Evolutionary conservation across 2,329 filamentous ascomycete genomes (phyloP).

Genomic region (Coniochaeta prunicola): DNA sequence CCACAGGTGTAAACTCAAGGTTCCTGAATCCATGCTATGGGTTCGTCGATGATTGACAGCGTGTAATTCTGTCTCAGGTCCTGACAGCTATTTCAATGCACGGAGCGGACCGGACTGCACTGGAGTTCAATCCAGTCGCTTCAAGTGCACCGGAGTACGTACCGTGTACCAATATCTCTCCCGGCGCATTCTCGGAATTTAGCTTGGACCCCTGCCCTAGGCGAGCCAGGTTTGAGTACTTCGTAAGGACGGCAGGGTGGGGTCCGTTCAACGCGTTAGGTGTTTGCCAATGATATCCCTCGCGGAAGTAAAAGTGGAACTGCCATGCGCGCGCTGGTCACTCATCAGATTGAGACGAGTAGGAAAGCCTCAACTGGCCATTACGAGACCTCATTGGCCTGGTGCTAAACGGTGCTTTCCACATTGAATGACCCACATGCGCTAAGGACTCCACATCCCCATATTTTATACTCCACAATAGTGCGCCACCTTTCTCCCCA

Average conservation of each 20-base stretch:
- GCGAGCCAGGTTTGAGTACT: neutral
- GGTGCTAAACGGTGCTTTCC: neutral
- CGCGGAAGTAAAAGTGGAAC: neutral
- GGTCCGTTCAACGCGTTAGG: neutral
- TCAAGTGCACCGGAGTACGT: neutral
- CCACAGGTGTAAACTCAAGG: too few relatives aligned
- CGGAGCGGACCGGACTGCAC: neutral
- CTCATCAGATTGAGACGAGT: neutral
- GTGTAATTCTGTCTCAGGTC: too few relatives aligned
- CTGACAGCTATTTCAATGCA: too few relatives aligned
- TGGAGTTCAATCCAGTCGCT: neutral
- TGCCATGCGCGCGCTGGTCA: neutral
- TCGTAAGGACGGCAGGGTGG: neutral
- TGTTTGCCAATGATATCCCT: neutral
- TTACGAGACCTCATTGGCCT: neutral
- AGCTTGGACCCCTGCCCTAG: conserved; percentile 4
- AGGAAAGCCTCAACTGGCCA: neutral
- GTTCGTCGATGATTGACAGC: too few relatives aligned
- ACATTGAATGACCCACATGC: neutral
- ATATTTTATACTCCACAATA: neutral
- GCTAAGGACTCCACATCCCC: neutral
- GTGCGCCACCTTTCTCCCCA: neutral
- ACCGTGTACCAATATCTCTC: conserved; percentile 4
- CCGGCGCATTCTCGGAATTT: conserved; percentile 21
- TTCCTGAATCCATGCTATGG: too few relatives aligned